Percentiles rank a stretch among this genome's conserved stretches.
Conservation (phyloP, 1,284 basidiomycete genomes). For the Microbotryum violaceum region DNA sequence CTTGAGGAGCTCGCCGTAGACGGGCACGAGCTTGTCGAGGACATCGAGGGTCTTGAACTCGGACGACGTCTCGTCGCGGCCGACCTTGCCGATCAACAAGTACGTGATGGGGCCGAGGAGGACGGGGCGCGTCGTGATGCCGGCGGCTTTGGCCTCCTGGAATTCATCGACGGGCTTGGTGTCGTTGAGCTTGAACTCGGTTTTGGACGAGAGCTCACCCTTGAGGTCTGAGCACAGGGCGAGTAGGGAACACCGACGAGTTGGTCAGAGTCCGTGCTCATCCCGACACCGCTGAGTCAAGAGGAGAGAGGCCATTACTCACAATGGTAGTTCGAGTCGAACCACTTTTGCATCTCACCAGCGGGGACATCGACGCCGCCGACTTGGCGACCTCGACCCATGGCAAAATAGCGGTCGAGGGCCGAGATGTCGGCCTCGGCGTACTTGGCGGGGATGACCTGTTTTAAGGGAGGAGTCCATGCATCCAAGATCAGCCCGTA, state of each 20-base stretch:
- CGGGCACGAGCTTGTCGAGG: conserved; percentile 78
- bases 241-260: background rate
- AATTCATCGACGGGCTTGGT: conserved; percentile 86
- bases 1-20: conserved; percentile 85
- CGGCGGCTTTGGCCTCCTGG: conserved; percentile 86
- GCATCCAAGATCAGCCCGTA: too few relatives aligned
- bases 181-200: conserved; percentile 89
- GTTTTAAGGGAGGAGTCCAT: too few relatives aligned
- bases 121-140: conserved; percentile 88
- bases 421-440: conserved; percentile 74
- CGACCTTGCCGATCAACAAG: conserved; percentile 85
- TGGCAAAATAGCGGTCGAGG: conserved; percentile 95
- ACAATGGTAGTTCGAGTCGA: conserved; percentile 99
- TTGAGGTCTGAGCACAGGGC: conserved; percentile 57
- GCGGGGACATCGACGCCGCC: conserved; percentile 62
- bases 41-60: conserved; percentile 87
- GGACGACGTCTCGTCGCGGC: conserved; percentile 67
- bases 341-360: conserved; percentile 50
- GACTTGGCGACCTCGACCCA: conserved; percentile 96
- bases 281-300: too few relatives aligned
- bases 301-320: conserved; percentile 81
- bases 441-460: conserved; percentile 85
- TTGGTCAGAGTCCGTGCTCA: background rate
- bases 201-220: conserved; percentile 85
- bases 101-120: conserved; percentile 93